phyloP scores from a whole-genome alignment of 352 stramenopile species.

The Chrysophaeum taylorii region DNA sequence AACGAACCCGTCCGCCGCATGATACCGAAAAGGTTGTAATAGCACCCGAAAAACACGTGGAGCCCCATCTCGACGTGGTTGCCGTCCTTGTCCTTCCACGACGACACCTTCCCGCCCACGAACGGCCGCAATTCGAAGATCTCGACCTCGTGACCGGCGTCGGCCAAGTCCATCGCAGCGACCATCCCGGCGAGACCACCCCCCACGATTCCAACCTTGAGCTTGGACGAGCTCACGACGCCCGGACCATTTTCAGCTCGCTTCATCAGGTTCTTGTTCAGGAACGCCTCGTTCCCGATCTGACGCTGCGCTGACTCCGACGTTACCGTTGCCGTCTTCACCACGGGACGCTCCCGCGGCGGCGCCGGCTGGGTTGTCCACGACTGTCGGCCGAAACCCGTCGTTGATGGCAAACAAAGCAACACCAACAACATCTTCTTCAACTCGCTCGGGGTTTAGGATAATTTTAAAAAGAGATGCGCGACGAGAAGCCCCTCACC shows the following conservation, averaged over 20 bases:
- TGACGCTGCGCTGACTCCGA: conserved; percentile 49
- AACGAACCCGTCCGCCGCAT: conserved; percentile 67
- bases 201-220: conserved; percentile 64
- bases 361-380: not conserved
- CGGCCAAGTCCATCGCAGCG: conserved; percentile 63
- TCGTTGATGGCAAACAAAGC: too few species aligned
- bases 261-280: conserved; percentile 53
- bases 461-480: too few species aligned
- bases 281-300: conserved; percentile 54
- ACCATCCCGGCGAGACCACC: conserved; percentile 62
- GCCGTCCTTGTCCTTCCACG: conserved; percentile 65
- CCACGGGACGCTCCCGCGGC: too few species aligned
- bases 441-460: too few species aligned
- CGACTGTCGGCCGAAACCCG: too few species aligned
- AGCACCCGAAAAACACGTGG: conserved; percentile 74
- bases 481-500: too few species aligned
- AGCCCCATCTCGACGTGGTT: conserved; percentile 78
- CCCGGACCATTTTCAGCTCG: conserved; percentile 48
- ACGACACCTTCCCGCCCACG: conserved; percentile 62
- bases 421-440: too few species aligned
- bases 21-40: conserved; percentile 76
- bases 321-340: conserved; percentile 37
- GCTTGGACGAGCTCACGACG: conserved; percentile 44
- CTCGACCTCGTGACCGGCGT: conserved; percentile 64
- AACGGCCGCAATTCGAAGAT: conserved; percentile 65